These are phyloP conservation scores for Euphorbia peplus DNA, from an alignment of 345 rosid genomes.

Conservation along the genomic window DNA sequence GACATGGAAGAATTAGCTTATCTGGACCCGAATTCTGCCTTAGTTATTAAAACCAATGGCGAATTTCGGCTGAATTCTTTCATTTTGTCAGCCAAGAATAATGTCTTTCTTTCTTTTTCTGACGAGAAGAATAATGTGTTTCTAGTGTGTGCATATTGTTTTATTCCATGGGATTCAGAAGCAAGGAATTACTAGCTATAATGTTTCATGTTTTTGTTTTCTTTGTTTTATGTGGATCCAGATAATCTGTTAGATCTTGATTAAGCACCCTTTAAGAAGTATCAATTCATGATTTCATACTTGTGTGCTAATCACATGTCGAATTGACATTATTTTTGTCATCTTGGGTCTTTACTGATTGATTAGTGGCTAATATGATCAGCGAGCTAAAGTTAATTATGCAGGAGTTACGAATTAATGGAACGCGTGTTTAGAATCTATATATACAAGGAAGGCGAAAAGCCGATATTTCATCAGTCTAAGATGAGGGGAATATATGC, in stretches of 20 bases:
- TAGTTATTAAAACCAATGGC: not conserved
- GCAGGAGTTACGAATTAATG: slow-evolving; percentile 86
- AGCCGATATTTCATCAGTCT: slow-evolving; percentile 75
- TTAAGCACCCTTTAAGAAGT: too few relatives aligned
- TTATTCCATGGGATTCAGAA: too few relatives aligned
- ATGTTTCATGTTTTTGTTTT: too few relatives aligned
- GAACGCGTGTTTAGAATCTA: slow-evolving; percentile 68
- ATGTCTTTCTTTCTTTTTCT: not conserved
- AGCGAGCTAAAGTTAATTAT: slow-evolving; percentile 14
- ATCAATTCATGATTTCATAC: too few relatives aligned
- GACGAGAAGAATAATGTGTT: not conserved
- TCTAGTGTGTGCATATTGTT: not conserved
- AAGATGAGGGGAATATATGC: slow-evolving; percentile 76
- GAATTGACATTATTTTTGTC: not conserved
- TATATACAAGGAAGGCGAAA: slow-evolving; percentile 76
- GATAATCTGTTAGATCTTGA: too few relatives aligned
- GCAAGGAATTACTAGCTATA: too few relatives aligned
- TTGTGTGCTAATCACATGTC: too few relatives aligned
- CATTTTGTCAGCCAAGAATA: not conserved
- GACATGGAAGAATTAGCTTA: too few relatives aligned
- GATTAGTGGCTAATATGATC: not conserved
- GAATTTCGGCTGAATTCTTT: not conserved
- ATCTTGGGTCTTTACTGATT: not conserved
- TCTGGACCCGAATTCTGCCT: not conserved
- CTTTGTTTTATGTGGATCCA: too few relatives aligned